Base-by-base conservation (phyloP, 2,329 filamentous ascomycete species). In the Colletotrichum noveboracense region DNA sequence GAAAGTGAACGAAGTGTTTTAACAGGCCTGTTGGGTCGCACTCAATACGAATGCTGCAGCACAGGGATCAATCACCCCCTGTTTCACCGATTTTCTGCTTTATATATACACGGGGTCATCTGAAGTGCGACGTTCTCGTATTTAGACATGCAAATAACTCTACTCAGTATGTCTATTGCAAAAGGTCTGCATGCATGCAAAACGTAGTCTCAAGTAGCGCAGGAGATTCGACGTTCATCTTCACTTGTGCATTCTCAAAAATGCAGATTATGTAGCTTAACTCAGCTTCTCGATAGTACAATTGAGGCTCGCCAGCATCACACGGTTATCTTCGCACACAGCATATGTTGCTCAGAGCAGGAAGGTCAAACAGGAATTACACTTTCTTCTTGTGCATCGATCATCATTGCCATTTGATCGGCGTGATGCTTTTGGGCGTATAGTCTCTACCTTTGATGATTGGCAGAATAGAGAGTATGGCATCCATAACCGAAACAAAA, bases 321-420 rank as follows among this genome's bases (percentile, higher is more conserved):
- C 12, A 24, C 10, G 1, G n/a, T 2, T 24, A 21, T 52, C 43
- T 48, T 12, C 38, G 9, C 38, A n/a, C 9, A 43, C 3, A 48
- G n/a, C 10, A n/a, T 13, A 1, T 3, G n/a, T 1, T 52, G 43
- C 43, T 52, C 10, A 7, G 43, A 21, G 38, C 0, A 21, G 18
- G n/a, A 21, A 13, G 16, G 43, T 5, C 43, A 21, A 52, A 21
- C 0, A 21, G 4, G 3, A 21, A 21, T 52, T 2, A 52, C n/a
- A 13, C 43, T 52, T 52, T 21, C 6, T 0, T 2, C n/a, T 21
- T 7, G 2, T 52, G 2, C 4, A 1, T 52, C 43, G 3, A 0
- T 21, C n/a, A 52, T 13, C 12, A 5, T 21, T 52, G n/a, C 0
- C 10, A 21, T 21, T 21, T 52, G 43, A 21, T 52, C 43, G 1